Evolutionary conservation across 805 yeast genomes (phyloP), one percentile per base, ranked within the genome.

Genomic region (Ogataea angusta): DNA sequence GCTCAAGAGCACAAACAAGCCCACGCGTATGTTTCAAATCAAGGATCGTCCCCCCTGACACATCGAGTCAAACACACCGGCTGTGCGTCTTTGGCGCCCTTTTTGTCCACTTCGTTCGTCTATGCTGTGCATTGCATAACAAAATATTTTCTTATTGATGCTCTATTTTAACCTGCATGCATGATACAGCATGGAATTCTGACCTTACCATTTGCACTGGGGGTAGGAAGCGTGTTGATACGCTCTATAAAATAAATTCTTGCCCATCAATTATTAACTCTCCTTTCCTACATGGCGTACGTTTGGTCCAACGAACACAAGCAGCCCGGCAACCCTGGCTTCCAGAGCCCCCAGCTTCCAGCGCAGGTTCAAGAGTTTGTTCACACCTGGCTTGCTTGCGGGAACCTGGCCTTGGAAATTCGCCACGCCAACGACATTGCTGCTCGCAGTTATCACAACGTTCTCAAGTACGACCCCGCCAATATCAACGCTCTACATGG

Each of bases 381-480:
- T 8, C 43, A 49, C 22, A 67, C 75, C 2, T 74, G 80, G 80
- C 46, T 66, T 2, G 59, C 70, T 4, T 65, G 73, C 39, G 80
- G 77, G 4, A 55, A 60, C 15, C 69, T 76, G 48, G 77, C 79
- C 9, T 51, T 60, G 17, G 52, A 69, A 2, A 49, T 73, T 34
- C 75, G 73, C 4, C 51, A 66, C 4, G 54, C 47, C 17, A 45
- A 59, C 7, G 52, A 59, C 2, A 51, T 65, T n/a, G 76, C 78
- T 4, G 64, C 72, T 27, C 61, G 58, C 26, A 61, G 73, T 17
- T 75, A 57, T 46, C 75, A 72, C 45, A 51, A 54, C 13, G 78
- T 73, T 1, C 59, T 73, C 8, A 57, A 51, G 30, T 69, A 69
- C 29, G 69, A 69, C 24, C 72, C 75, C 1, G 52, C 66, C 12